phyloP scores from a whole-genome alignment of 345 rosid species.

The Citropsis articulata region DNA sequence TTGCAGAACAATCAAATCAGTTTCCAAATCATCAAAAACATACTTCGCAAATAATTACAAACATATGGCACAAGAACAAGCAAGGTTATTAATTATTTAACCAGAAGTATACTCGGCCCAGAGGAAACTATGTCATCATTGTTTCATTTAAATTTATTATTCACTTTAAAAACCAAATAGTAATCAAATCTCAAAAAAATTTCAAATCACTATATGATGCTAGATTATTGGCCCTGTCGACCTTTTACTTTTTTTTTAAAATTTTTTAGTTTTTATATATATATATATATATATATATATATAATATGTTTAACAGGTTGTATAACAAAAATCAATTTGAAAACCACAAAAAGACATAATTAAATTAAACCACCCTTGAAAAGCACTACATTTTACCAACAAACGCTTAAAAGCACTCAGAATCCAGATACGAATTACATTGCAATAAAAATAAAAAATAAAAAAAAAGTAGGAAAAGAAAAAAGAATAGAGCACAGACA shows the following conservation, averaged over 20 bases:
- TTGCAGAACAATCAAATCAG: conserved; percentile 31
- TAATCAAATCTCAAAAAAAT: not conserved
- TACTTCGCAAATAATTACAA: not conserved
- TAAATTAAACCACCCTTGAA: not conserved
- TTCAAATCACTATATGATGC: not conserved
- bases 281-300: no score
- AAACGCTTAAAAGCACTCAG: not conserved
- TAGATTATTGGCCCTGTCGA: not conserved
- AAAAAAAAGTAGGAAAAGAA: not conserved
- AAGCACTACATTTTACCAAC: not conserved
- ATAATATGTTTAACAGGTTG: no score
- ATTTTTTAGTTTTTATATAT: not conserved
- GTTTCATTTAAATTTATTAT: not conserved
- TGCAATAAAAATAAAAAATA: not conserved
- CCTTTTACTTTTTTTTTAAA: not conserved
- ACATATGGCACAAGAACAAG: not conserved
- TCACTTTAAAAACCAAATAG: not conserved
- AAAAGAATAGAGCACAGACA: not conserved
- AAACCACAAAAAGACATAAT: not conserved
- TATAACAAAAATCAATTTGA: not conserved
- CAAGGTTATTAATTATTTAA: not conserved
- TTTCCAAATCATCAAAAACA: conserved; percentile 9
- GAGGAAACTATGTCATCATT: not conserved
- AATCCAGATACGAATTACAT: not conserved
- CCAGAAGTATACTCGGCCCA: no score